phyloP scores from a whole-genome alignment of 2,329 filamentous ascomycete genomes.

The Elsinoe arachidis region DNA sequence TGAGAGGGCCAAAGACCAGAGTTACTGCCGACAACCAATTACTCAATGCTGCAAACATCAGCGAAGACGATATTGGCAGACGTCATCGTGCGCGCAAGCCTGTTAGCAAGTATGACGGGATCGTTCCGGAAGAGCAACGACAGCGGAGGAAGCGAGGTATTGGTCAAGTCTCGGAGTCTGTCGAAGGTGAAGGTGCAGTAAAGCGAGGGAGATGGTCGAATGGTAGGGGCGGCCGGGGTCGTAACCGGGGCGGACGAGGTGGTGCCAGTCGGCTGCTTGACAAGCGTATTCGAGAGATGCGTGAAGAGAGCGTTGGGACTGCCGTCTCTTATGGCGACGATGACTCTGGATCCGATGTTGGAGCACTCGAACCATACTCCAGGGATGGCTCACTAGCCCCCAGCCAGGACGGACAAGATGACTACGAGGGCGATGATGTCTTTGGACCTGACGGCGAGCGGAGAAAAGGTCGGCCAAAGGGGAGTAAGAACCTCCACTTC shows the following conservation, averaged over 20 bases:
- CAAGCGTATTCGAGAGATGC: slow-evolving; percentile 39
- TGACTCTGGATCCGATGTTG: slow-evolving; percentile 16
- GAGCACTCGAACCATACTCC: slow-evolving; percentile 23
- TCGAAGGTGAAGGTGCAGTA: slow-evolving; percentile 13
- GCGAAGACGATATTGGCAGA: slow-evolving; percentile 16
- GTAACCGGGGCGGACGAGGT: slow-evolving; percentile 14
- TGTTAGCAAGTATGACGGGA: slow-evolving; percentile 18
- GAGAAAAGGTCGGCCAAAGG: slow-evolving; percentile 33
- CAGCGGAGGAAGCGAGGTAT: slow-evolving; percentile 14
- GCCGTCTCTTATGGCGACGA: slow-evolving; percentile 19
- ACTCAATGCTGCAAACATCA: slow-evolving; percentile 14
- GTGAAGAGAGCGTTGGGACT: slow-evolving; percentile 33
- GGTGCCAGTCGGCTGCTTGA: slow-evolving; percentile 11
- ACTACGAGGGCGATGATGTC: slow-evolving; percentile 7
- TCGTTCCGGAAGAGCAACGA: slow-evolving; percentile 7
- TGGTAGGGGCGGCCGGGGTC: slow-evolving; percentile 12
- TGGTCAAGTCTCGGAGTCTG: slow-evolving; percentile 16
- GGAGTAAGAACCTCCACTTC: slow-evolving; percentile 39
- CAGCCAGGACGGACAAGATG: slow-evolving; percentile 11
- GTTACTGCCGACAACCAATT: slow-evolving; percentile 26
- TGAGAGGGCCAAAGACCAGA: slow-evolving; percentile 31
- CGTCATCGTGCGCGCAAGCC: slow-evolving; percentile 13
- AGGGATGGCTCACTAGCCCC: slow-evolving; percentile 18
- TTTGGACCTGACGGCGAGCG: background rate
- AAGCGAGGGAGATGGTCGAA: slow-evolving; percentile 12